Evolutionary conservation across 805 yeast genomes (phyloP), one percentile per base, ranked within the genome.

Genomic region (Metschnikowia kofuensis): DNA sequence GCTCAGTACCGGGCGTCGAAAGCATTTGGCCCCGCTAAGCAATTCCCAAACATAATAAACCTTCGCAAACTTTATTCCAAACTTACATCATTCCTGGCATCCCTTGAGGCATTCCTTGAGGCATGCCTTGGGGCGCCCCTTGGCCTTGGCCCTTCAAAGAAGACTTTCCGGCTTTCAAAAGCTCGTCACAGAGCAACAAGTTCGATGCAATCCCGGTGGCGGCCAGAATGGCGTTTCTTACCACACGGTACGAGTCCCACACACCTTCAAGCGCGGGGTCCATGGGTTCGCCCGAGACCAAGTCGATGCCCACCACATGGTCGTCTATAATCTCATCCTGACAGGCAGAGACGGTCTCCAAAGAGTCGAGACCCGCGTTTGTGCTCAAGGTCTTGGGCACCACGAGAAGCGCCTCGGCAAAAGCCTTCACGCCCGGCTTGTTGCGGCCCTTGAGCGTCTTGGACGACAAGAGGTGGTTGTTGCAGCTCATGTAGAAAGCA

Each of bases 181-280:
- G 77, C 72, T 94, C 99, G 72, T 94, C 99, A 75, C 99, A 94
- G 54, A 94, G 76, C 56, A 94, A 78, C 61, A 94, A 74, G 66
- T 94, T 94, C 54, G 94, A 84, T 1, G 99, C 92, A 61, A 94
- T 94, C 46, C 97, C 96, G 1, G 95, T 86, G 35, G 98, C 96
- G 40, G 96, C 84, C 44, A 90, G 83, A 46, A 94, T 76, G 9
- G 96, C 96, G 66, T 94, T 94, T 73, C 99, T 83, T 51, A 94
- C 74, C 36, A 94, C 99, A 57, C 99, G 78, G 74, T 81, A 94
- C 27, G 96, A 87, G 70, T 94, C 99, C 96, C 97, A 94, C 50
- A 94, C 82, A 52, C 99, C 99, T 64, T 89, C 96, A 46, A 87
- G 79, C 7, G 89, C 79, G 42, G 99, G 97, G 64, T 92, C 97